A percentile compares a stretch with the other conserved stretches of the same genome.
Conservation (phyloP, 169 alveolate genomes). For the Eimeria praecox region DNA sequence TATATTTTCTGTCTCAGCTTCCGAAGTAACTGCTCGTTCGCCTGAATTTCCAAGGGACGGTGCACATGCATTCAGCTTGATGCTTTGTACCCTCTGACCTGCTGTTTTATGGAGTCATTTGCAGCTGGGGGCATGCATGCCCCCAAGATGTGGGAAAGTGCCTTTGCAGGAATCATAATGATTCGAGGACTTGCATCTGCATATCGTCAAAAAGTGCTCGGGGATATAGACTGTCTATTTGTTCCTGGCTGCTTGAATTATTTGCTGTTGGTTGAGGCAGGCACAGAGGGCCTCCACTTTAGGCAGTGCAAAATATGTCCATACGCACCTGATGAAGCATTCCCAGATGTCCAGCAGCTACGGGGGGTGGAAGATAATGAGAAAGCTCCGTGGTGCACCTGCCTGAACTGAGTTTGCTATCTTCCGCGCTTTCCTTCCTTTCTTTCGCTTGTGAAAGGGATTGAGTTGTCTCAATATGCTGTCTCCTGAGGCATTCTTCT, state of each 20-base stretch:
- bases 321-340: constrained; percentile 27
- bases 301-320: background rate
- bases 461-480: background rate
- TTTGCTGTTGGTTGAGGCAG: background rate
- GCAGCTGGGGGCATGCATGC: background rate
- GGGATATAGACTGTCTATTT: background rate
- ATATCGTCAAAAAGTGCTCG: background rate
- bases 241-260: background rate
- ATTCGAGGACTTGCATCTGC: no score
- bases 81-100: background rate
- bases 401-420: background rate
- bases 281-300: background rate
- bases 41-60: background rate
- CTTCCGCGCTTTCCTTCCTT: background rate
- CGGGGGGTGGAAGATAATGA: background rate
- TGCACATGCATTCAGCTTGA: background rate
- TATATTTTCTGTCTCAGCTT: background rate
- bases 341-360: background rate
- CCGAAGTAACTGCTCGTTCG: constrained; percentile 34
- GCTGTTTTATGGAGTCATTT: no score
- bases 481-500: constrained; percentile 5
- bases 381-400: background rate
- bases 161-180: background rate
- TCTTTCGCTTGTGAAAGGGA: background rate
- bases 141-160: background rate